Evolutionary conservation across 2,329 filamentous ascomycete genomes (phyloP), one percentile per base, ranked within the genome.

Genomic region (Dactylellina drechsleri): DNA sequence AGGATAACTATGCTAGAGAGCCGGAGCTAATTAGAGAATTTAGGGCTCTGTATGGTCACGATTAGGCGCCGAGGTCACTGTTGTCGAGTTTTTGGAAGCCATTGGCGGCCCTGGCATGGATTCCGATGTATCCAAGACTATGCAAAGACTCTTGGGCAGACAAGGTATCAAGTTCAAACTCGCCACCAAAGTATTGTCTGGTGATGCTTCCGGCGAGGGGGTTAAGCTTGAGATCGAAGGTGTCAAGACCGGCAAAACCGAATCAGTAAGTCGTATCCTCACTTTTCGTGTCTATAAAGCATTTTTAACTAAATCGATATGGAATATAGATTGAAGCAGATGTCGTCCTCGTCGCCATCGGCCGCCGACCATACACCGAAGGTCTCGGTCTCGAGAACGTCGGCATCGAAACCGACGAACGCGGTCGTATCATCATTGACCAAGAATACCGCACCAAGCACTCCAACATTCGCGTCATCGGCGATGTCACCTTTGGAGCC

Each of bases 51-150:
- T 99, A 64, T 99, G 95, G 95, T 97, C 93, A 76, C 89, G 95
- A 80, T 87, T 99, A 76, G 95, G 95, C 77, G 84, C 93, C 77
- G 92, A 98, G 84, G 95, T 99, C 75, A 99, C 95, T 76, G 93
- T 99, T 72, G 93, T 99, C 70, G 95, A 99, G 84, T 99, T 95
- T 85, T 86, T 99, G 68, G 89, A 90, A 80, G 93, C 97, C 85
- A 98, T 99, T 79, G 95, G 95, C 83, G 95, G 95, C 71, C 95
- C 95, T 57, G 95, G 95, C 80, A 99, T 99, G 95, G 95, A 99
- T 82, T 83, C 87, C 56, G 95, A 99, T 83, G 92, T 98, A 80
- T 88, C 93, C 81, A 99, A 98, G 87, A 85, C 88, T 80, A 86
- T 91, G 50, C 93, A 97, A 83, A 98, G 97, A 87, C 90, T 96